Evolutionary conservation across 2,329 filamentous ascomycete genomes (phyloP).

Genomic region (Cladophialophora yegresii): DNA sequence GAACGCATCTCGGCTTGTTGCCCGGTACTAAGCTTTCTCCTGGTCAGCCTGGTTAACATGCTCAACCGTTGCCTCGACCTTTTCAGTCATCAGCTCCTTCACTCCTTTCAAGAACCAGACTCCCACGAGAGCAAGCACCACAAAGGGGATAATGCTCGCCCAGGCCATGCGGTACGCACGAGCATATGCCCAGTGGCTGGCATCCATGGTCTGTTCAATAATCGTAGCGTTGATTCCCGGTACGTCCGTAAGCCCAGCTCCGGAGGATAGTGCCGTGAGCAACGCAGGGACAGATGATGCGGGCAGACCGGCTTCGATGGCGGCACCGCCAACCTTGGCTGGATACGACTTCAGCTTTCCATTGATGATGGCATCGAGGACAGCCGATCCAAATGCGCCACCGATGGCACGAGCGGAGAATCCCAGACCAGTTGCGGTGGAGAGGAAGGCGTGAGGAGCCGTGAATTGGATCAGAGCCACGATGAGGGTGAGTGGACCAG

Average conservation of each 20-base stretch:
- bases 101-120: conserved; percentile 53
- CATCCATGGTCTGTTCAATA: conserved; percentile 44
- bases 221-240: conserved; percentile 45
- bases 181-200: conserved; percentile 52
- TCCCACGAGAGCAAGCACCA: conserved; percentile 52
- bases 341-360: conserved; percentile 50
- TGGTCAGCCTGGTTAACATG: conserved; percentile 25
- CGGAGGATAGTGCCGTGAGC: conserved; percentile 46
- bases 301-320: conserved; percentile 49
- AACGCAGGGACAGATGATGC: conserved; percentile 43
- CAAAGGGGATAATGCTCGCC: conserved; percentile 56
- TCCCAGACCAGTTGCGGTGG: conserved; percentile 56
- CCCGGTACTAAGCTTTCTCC: conserved; percentile 17
- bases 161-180: conserved; percentile 54
- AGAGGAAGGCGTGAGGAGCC: conserved; percentile 55
- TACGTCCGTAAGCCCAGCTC: conserved; percentile 39
- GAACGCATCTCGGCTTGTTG: not conserved
- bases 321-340: conserved; percentile 46
- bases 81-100: conserved; percentile 57
- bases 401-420: conserved; percentile 58
- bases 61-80: conserved; percentile 57
- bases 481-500: conserved; percentile 54
- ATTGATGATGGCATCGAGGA: conserved; percentile 56
- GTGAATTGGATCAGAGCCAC: conserved; percentile 57
- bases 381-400: conserved; percentile 56